Percentiles rank a stretch among this genome's conserved stretches.
phyloP scores from a whole-genome alignment of 108 stramenopile genomes.

The Cyclotella sp. region DNA sequence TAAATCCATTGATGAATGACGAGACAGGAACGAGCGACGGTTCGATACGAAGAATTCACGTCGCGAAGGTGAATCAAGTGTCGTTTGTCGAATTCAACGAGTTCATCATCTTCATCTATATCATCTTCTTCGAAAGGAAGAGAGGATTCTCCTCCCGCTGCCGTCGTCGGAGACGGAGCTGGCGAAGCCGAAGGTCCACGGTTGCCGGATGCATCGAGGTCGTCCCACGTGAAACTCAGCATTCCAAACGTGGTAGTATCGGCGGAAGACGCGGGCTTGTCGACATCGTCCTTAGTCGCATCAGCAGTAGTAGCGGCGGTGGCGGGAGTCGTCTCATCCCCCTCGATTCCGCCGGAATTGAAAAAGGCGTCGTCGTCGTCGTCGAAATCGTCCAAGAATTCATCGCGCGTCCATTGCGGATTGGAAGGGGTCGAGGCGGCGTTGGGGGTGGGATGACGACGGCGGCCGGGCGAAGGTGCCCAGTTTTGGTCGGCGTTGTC shows the following conservation, averaged over 20 bases:
- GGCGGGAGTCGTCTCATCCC: background rate
- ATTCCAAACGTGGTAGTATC: constrained; percentile 39
- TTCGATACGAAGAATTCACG: constrained; percentile 32
- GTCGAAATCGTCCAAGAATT: constrained; percentile 48
- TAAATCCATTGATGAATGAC: constrained; percentile 28
- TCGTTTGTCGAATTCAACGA: constrained; percentile 31
- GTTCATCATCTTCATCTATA: constrained; percentile 21
- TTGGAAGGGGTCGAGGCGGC: background rate
- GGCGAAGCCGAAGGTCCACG: no score
- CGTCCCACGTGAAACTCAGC: constrained; percentile 20
- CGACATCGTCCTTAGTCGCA: background rate
- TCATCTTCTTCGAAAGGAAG: background rate
- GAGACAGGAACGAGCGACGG: constrained; percentile 40
- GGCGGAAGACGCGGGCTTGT: background rate
- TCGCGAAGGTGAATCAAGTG: constrained; percentile 33
- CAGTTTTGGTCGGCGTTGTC: background rate
- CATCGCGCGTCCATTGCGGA: constrained; percentile 3
- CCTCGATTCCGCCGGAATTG: background rate
- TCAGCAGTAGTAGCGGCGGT: no score
- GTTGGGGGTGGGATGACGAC: background rate
- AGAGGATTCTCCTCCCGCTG: no score
- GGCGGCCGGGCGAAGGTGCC: background rate
- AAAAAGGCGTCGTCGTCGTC: constrained; percentile 57
- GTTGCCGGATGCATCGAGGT: background rate
- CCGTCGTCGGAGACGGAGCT: no score